Evolutionary conservation across 805 yeast genomes (phyloP).

Genomic region (Myxozyma udenii): DNA sequence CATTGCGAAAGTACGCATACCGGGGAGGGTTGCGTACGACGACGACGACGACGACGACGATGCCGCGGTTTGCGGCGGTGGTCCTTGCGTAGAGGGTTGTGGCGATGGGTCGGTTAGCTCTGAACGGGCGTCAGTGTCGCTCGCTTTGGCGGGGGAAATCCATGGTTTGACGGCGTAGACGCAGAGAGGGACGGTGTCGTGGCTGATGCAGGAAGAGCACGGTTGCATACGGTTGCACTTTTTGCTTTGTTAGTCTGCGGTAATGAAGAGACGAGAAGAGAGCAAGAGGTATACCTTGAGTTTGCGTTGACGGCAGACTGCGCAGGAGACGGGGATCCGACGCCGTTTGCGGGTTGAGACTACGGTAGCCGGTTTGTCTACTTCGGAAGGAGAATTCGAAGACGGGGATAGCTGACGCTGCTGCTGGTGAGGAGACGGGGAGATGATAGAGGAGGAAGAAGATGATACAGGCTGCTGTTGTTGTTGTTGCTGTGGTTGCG

Average conservation of each 20-base stretch:
- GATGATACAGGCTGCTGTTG: neutral
- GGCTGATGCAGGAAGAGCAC: slow-evolving; percentile 25
- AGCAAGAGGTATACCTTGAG: slow-evolving; percentile 21
- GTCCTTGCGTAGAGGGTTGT: neutral
- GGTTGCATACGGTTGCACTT: slow-evolving; percentile 29
- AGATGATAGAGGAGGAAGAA: neutral
- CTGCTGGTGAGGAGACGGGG: neutral
- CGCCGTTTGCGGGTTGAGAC: slow-evolving; percentile 18
- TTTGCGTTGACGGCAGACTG: slow-evolving; percentile 31
- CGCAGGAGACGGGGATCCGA: slow-evolving; percentile 28
- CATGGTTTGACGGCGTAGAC: slow-evolving; percentile 29
- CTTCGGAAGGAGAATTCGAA: too few relatives aligned
- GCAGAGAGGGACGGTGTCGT: slow-evolving; percentile 23
- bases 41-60: neutral
- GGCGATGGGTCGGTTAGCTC: neutral
- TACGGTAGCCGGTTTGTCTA: neutral
- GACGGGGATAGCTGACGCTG: too few relatives aligned
- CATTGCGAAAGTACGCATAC: slow-evolving; percentile 14
- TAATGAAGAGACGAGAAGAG: neutral
- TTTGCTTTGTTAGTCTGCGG: neutral
- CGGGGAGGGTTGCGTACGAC: slow-evolving; percentile 2
- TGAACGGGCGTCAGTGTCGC: neutral
- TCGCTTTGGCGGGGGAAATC: too few relatives aligned
- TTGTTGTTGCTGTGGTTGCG: neutral
- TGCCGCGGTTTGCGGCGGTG: neutral